Evolutionary conservation across 2,329 filamentous ascomycete genomes (phyloP), one percentile per base, ranked within the genome.

Genomic region (Calonectria pseudoturangicola): DNA sequence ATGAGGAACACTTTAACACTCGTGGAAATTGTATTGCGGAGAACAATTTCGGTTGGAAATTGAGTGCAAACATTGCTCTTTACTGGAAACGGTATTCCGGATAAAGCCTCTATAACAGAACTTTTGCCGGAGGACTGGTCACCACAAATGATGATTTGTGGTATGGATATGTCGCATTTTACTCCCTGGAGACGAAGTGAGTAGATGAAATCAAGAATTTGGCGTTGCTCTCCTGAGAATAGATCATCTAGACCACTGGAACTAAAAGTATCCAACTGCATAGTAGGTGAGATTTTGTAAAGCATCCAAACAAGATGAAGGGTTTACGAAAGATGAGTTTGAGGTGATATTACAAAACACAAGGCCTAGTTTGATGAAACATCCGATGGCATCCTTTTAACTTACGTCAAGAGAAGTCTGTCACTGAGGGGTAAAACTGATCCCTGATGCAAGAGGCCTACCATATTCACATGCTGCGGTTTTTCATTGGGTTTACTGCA

Each of bases 81-180:
- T 13, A 86, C 83, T 0, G 91, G 91, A 72, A 93, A 93, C 0
- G 87, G 84, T 1, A 93, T 86, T 2, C 89, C 88, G 0, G 91
- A 91, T 45, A 93, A 89, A 0, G 90, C 91, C 77, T 93, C 90
- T 0, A 93, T 86, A 0, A 93, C 90, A 0, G 91, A 93, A 63
- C 89, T 92, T 80, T 93, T 93, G 2, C 91, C 91, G 0, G 89
- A 88, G 0, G 89, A 91, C 75, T 92, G 90, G 67, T 92, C 88
- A 1, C 92, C 91, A 66, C 88, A 91, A 9, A 91, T 88, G 2
- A 91, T 86, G 18, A 89, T 78, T 67, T 89, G 85, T 1, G 87
- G 88, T 0, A 88, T 76, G 18, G 79, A 80, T 12, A 86, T 72
- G 47, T 83, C 83, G n/a, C 81, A 80, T 28, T 79, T 81, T n/a